Base-by-base conservation (phyloP, 176 grass and related monocot genomes). In the barley (Hordeum vulgare) region DNA sequence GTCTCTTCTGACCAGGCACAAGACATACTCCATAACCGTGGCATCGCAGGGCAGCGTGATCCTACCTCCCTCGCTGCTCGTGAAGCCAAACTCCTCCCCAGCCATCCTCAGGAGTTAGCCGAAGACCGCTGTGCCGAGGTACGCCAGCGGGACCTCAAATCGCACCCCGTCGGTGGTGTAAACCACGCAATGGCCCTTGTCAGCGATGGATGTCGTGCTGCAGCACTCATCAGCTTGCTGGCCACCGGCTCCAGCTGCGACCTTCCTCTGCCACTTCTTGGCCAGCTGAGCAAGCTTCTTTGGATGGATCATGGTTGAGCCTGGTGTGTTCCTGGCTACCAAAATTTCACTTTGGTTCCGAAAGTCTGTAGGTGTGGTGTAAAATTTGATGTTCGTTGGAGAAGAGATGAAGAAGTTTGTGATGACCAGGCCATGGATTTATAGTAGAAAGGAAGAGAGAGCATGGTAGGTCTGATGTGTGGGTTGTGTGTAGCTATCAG, bases 1-100 rank as follows among this genome's bases (percentile, higher is more conserved):
- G 1, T 75, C 78, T 82, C 81, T 71, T 3, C 76, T 76, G 5
- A 95, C 21, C 85, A 92, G 70, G 4, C 67, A 85, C 66, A 92
- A 28, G 0, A 62, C 83, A 49, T 95, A 90, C 49, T 90, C 88
- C 63, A 92, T 64, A 39, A 83, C 78, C 2, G 24, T 18, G 28
- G 85, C 79, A 15, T 95, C 85, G 18, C 83, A 95, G 0, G 85
- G 83, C 83, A 95, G 37, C 6, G 41, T 96, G 77, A 96, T 96
- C 36, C 83, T 85, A 11, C 39, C 90, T 12, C 79, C 57, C 27
- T 53, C n/a, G 1, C 68, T 9, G 7, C 23, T 27, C 9, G 66
- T 15, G 24, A 85, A 83, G 9, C 86, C 90, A 6, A 86, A 92
- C 74, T 87, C 85, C 42, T 87, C 61, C 51, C 58, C 24, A 0